These are phyloP conservation scores for Coprinopsis sp. DNA, from an alignment of 768 basidiomycete species.

Conservation along the genomic window DNA sequence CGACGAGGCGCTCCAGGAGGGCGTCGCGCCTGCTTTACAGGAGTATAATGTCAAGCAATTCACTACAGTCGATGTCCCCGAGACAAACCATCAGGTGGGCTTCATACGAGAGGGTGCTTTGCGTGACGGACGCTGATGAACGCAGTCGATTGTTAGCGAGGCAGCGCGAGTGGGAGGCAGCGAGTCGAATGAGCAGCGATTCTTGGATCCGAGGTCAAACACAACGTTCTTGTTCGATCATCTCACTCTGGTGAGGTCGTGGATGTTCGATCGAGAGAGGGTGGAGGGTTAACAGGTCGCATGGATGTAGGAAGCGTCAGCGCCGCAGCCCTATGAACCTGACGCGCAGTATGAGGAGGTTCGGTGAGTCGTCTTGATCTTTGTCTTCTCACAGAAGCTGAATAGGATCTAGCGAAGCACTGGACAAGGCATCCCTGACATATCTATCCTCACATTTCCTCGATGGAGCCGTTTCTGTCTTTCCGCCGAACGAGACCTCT, in stretches of 20 bases:
- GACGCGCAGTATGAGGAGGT: slow-evolving; percentile 67
- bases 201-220: slow-evolving; percentile 79
- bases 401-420: slow-evolving; percentile 46
- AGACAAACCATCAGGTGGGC: slow-evolving; percentile 67
- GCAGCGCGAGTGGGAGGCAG: slow-evolving; percentile 47
- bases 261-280: background rate
- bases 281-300: slow-evolving; percentile 9
- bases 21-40: slow-evolving; percentile 70
- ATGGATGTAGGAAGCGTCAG: slow-evolving; percentile 64
- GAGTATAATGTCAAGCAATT: slow-evolving; percentile 90
- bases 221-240: slow-evolving; percentile 84
- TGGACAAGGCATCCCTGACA: slow-evolving; percentile 60
- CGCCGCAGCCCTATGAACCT: slow-evolving; percentile 59
- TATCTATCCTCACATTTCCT: slow-evolving; percentile 82
- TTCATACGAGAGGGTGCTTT: background rate
- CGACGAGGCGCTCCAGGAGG: slow-evolving; percentile 76
- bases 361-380: slow-evolving; percentile 45
- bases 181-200: slow-evolving; percentile 56
- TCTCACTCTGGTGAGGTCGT: slow-evolving; percentile 61
- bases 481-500: slow-evolving; percentile 44
- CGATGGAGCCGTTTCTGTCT: slow-evolving; percentile 73
- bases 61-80: slow-evolving; percentile 81
- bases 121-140: slow-evolving; percentile 16
- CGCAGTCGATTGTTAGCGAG: slow-evolving; percentile 78
- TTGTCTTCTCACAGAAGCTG: background rate